Evolutionary conservation across 768 basidiomycete genomes (phyloP).

Genomic region (Mycena metata): DNA sequence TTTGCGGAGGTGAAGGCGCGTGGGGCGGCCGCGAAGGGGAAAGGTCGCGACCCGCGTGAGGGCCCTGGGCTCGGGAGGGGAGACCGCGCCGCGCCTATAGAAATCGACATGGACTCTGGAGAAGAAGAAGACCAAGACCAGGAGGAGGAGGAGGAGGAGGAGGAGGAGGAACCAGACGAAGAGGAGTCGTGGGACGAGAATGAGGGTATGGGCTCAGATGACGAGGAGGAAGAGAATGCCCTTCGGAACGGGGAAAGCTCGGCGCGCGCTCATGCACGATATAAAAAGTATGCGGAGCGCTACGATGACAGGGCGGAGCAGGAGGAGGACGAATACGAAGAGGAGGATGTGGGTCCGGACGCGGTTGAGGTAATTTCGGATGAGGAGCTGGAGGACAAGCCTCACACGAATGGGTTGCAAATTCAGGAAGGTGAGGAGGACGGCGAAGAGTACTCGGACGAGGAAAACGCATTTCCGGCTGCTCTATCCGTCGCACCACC

Average conservation of each 20-base stretch:
- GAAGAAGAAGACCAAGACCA: conserved; percentile 49
- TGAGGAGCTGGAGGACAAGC: conserved; percentile 39
- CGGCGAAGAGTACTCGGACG: conserved; percentile 39
- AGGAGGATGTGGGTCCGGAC: conserved; percentile 37
- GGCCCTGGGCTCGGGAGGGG: conserved; percentile 65
- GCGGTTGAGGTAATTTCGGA: conserved; percentile 45
- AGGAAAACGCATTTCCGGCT: conserved; percentile 15
- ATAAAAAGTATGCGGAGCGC: conserved; percentile 35
- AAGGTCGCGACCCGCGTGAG: conserved; percentile 72
- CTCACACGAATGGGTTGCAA: conserved; percentile 10
- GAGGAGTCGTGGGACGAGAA: conserved; percentile 39
- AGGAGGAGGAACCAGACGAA: conserved; percentile 32
- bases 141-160: conserved; percentile 39
- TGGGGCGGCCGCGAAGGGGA: conserved; percentile 63
- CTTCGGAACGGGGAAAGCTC: conserved; percentile 46
- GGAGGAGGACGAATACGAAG: conserved; percentile 40
- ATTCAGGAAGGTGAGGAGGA: conserved; percentile 40
- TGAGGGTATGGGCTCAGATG: conserved; percentile 38
- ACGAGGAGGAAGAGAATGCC: conserved; percentile 45
- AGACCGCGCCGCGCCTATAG: conserved; percentile 60
- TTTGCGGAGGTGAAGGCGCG: conserved; percentile 68
- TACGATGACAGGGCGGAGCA: conserved; percentile 38
- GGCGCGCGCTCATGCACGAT: conserved; percentile 42
- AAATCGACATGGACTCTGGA: conserved; percentile 56
- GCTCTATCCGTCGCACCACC: conserved; percentile 11